A percentile compares a stretch with the other conserved stretches of the same genome.
Conservation (phyloP, 179 eudicot species). For the Spergularia azorica region DNA sequence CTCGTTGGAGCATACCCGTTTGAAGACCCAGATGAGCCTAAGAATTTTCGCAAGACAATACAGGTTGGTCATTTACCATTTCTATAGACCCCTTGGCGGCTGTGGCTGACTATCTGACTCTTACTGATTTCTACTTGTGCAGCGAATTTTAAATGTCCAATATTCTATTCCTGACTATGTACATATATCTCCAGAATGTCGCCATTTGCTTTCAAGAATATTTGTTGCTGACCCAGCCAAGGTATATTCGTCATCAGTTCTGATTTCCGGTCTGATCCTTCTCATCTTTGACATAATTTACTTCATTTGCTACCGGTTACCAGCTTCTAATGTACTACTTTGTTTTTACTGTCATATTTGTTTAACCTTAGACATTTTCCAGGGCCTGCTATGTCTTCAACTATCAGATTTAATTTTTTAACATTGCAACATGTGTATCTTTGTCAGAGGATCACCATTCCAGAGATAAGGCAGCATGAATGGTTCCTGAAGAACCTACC, state of each 20-base stretch:
- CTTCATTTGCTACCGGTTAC: neutral
- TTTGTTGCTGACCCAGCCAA: conserved; percentile 88
- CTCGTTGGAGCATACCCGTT: conserved; percentile 97
- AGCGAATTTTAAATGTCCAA: conserved; percentile 92
- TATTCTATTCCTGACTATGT: conserved; percentile 96
- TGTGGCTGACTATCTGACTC: conserved; percentile 28
- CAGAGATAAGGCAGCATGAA: conserved; percentile 67
- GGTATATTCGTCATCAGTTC: conserved; percentile 37
- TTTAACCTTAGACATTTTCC: too few relatives aligned
- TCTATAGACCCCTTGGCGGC: neutral
- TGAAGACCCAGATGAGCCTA: conserved; percentile 97
- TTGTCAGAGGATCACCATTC: conserved; percentile 79
- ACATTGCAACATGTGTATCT: conserved; percentile 2
- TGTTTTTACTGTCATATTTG: neutral
- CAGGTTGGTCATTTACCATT: conserved; percentile 45
- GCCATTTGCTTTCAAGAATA: conserved; percentile 85
- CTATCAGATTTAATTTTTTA: neutral
- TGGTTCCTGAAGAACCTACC: conserved; percentile 96
- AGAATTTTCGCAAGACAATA: conserved; percentile 89
- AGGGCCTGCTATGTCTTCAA: too few relatives aligned
- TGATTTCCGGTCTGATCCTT: neutral
- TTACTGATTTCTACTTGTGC: conserved; percentile 36
- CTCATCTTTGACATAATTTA: too few relatives aligned
- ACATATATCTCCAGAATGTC: conserved; percentile 92
- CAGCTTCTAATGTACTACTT: neutral